phyloP scores from a whole-genome alignment of 148 eudicot genomes.

The Simmondsia chinensis region DNA sequence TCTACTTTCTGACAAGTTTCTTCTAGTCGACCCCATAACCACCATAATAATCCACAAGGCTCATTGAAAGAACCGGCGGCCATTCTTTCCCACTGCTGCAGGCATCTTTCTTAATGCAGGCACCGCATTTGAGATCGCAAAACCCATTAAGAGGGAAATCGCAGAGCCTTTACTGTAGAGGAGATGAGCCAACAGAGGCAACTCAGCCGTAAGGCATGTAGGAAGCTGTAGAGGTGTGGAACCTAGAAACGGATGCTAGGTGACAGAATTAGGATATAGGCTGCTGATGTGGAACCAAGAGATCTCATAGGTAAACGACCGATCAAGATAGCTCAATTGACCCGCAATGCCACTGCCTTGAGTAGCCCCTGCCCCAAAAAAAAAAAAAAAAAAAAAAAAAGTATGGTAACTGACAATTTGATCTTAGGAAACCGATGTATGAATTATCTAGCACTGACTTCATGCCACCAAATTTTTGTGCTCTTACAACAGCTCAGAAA shows the following conservation, averaged over 20 bases:
- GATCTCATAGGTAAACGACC: conserved; percentile 87
- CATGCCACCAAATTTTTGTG: too few relatives aligned
- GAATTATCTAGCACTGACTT: too few relatives aligned
- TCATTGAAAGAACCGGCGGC: conserved; percentile 88
- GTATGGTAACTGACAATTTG: too few relatives aligned
- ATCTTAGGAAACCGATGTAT: too few relatives aligned
- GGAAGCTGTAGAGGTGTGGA: conserved; percentile 85
- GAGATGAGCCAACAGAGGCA: conserved; percentile 92
- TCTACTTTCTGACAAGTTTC: conserved; percentile 42
- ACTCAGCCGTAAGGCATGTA: conserved; percentile 83
- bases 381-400: too few relatives aligned
- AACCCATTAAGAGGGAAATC: conserved; percentile 71
- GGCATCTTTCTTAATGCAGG: conserved; percentile 60
- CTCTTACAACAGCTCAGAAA: too few relatives aligned
- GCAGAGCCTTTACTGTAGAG: conserved; percentile 98
- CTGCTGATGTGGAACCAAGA: conserved; percentile 74
- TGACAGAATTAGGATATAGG: conserved; percentile 74
- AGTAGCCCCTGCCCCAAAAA: conserved; percentile 58
- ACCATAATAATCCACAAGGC: conserved; percentile 83
- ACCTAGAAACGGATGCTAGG: conserved; percentile 80
- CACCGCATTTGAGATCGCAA: conserved; percentile 87
- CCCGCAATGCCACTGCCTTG: conserved; percentile 48
- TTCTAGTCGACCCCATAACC: conserved; percentile 38
- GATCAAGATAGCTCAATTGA: conserved; percentile 58
- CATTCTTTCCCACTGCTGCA: conserved; percentile 52